These are phyloP conservation scores for Metschnikowia hibisci DNA, from an alignment of 805 yeast genomes.

Conservation along the genomic window DNA sequence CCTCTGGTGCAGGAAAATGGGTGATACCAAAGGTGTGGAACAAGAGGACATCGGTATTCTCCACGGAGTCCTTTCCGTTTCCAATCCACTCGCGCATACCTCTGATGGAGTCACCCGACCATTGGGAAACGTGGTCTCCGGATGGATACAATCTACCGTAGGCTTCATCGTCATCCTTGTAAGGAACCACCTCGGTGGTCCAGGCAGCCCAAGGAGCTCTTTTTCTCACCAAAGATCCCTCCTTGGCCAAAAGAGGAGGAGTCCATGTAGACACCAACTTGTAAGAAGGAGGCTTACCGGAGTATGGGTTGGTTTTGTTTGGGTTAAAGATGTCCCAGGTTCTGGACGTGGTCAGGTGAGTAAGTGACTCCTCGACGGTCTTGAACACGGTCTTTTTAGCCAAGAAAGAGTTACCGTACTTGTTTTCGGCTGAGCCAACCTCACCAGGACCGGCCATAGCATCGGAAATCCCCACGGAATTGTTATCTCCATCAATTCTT, in stretches of 20 bases:
- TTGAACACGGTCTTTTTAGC: conserved; percentile 63
- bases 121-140: conserved; percentile 72
- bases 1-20: conserved; percentile 87
- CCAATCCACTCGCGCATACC: conserved; percentile 71
- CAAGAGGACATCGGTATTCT: conserved; percentile 66
- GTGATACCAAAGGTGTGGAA: conserved; percentile 84
- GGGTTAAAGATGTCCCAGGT: conserved; percentile 80
- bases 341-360: conserved; percentile 62
- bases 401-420: conserved; percentile 75
- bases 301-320: conserved; percentile 57
- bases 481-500: conserved; percentile 74
- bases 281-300: conserved; percentile 72
- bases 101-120: conserved; percentile 63
- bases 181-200: conserved; percentile 66
- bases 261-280: conserved; percentile 73
- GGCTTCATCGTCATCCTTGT: conserved; percentile 48
- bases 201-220: conserved; percentile 80
- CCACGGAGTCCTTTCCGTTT: conserved; percentile 54
- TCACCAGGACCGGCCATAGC: conserved; percentile 57
- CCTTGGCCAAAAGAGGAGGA: conserved; percentile 69
- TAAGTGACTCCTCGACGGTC: conserved; percentile 62
- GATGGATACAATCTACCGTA: conserved; percentile 72
- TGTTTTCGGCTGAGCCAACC: conserved; percentile 63
- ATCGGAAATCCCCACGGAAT: conserved; percentile 67
- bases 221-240: conserved; percentile 69